Conservation (phyloP, 805 yeast genomes). For the Sugiyamaella marilandica region DNA sequence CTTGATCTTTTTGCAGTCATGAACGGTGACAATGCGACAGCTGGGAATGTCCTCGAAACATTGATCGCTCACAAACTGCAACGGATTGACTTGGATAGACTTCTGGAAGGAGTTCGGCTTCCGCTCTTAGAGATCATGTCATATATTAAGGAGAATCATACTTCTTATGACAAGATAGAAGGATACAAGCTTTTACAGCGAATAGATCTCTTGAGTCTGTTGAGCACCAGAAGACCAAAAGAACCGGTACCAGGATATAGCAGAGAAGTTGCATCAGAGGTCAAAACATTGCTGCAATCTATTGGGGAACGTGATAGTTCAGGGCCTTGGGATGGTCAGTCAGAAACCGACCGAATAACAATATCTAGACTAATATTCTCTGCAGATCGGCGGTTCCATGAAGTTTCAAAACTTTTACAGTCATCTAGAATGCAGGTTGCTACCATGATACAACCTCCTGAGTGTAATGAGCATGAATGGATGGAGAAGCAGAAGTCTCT, state of each 20-base stretch:
- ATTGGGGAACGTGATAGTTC: constrained; percentile 42
- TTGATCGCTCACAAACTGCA: constrained; percentile 54
- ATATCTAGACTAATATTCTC: constrained; percentile 71
- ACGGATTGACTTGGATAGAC: constrained; percentile 52
- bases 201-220: constrained; percentile 47
- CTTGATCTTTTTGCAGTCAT: constrained; percentile 13
- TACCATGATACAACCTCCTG: constrained; percentile 37
- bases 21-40: constrained; percentile 46
- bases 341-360: constrained; percentile 62
- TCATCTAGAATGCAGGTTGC: constrained; percentile 58
- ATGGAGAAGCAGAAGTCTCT: constrained; percentile 50
- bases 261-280: constrained; percentile 32
- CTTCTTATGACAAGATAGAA: constrained; percentile 30
- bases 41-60: constrained; percentile 53
- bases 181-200: constrained; percentile 59
- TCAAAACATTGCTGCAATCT: constrained; percentile 39
- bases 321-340: constrained; percentile 64
- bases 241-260: constrained; percentile 11
- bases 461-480: constrained; percentile 51
- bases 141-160: constrained; percentile 3
- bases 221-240: constrained; percentile 9
- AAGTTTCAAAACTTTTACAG: constrained; percentile 66
- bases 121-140: constrained; percentile 51
- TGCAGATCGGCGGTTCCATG: constrained; percentile 73
- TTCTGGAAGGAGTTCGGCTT: constrained; percentile 65